phyloP scores from a whole-genome alignment of 2,329 filamentous ascomycete species.

The Xylaria sp. region DNA sequence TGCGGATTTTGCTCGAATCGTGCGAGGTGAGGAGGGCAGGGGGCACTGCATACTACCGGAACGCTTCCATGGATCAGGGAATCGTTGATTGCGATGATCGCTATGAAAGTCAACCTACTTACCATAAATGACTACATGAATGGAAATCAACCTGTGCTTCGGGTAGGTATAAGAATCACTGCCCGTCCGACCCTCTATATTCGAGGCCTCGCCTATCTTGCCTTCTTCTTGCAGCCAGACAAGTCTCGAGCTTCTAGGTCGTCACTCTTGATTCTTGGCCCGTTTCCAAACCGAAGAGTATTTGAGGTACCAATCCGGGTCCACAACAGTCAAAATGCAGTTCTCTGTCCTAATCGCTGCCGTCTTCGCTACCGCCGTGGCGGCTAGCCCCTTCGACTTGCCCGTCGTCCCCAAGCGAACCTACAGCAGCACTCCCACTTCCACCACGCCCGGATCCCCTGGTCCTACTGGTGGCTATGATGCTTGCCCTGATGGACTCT shows the following conservation, averaged over 20 bases:
- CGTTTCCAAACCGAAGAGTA: slow-evolving; percentile 15
- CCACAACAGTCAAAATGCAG: slow-evolving; percentile 30
- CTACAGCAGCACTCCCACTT: slow-evolving; percentile 13
- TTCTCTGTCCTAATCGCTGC: slow-evolving; percentile 29
- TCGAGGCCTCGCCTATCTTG: neutral
- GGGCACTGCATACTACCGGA: neutral
- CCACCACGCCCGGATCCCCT: neutral
- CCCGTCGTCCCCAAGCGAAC: slow-evolving; percentile 7
- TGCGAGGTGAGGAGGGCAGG: neutral
- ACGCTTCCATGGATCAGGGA: neutral
- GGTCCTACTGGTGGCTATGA: slow-evolving; percentile 10
- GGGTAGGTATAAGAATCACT: slow-evolving; percentile 28
- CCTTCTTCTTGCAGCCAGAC: neutral
- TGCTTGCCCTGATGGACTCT: slow-evolving; percentile 24
- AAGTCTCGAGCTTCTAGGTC: slow-evolving; percentile 10
- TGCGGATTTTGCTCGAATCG: slow-evolving; percentile 4
- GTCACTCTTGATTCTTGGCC: slow-evolving; percentile 11
- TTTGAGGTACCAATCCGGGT: slow-evolving; percentile 10
- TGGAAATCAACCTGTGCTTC: neutral
- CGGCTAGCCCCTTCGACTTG: slow-evolving; percentile 31
- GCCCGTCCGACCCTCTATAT: neutral
- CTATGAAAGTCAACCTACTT: neutral
- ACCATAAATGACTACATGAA: neutral
- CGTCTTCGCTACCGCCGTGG: slow-evolving; percentile 23
- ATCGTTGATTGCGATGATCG: slow-evolving; percentile 19